Evolutionary conservation across 192 early-diverging fungal genomes (phyloP), one percentile per base, ranked within the genome.

Genomic region (Gorgonomyces haynaldii): DNA sequence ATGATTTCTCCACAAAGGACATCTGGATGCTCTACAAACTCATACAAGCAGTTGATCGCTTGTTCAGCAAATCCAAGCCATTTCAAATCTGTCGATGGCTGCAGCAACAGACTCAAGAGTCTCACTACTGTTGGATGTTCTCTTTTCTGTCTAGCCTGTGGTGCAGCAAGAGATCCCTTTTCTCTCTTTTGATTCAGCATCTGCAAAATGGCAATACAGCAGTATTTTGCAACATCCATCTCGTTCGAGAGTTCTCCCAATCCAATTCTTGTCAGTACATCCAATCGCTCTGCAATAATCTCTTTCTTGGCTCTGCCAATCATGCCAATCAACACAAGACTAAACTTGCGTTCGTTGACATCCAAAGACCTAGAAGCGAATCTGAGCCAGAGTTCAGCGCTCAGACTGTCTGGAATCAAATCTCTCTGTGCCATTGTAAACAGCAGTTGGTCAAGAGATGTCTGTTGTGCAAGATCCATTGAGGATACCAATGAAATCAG

Each of bases 311-410:
- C 81, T 50, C 90, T 91, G 3, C 88, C 91, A 41, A 99, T 48
- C 90, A 96, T 97, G 15, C 85, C 80, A 3, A 99, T 61, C 31
- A 99, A 79, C 35, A 92, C 87, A 19, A 99, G 84, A 0, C 92
- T 88, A 6, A 90, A 87, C 15, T 86, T 75, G 9, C 93, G 80
- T 55, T 87, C 77, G 16, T 77, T 43, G 5, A 42, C 27, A 42
- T 43, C 42, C 13, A n/a, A 22, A 40, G 53, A 43, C 55, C 60
- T 57, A 43, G 25, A 26, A 30, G 37, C 30, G 22, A 78, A 76
- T 4, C 67, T 48, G 23, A 70, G 70, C 84, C 96, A 90, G 12
- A 99, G 70, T 42, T 82, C 78, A 27, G 81, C 78, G 20, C 92
- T 61, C 0, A 92, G 78, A 8, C 69, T 53, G 3, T 70, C 62